A percentile compares a stretch with the other conserved stretches of the same genome.
phyloP scores from a whole-genome alignment of 1,284 basidiomycete species.

The Ceraceosorus guamensis region DNA sequence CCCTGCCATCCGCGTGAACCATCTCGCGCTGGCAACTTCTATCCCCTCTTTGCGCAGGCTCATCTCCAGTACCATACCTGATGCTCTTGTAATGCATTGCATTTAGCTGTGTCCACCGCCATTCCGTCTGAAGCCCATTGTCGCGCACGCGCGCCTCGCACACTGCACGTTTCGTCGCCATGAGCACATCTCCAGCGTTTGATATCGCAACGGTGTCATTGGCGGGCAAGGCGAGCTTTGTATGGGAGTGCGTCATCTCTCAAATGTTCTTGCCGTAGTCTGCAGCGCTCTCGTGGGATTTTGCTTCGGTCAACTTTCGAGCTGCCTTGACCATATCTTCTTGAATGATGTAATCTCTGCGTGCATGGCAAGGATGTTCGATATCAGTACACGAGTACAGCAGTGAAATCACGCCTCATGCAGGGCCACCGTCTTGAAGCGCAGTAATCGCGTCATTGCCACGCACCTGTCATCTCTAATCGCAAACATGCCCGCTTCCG shows the following conservation, averaged over 20 bases:
- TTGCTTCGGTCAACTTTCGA: slow-evolving; percentile 76
- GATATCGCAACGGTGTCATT: too few species aligned
- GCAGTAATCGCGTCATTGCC: slow-evolving; percentile 44
- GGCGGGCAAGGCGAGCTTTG: too few species aligned
- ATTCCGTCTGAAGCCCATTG: too few species aligned
- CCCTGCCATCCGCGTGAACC: background rate
- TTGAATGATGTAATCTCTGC: slow-evolving; percentile 51
- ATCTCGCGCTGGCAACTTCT: background rate
- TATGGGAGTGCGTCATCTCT: background rate
- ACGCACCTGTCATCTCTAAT: slow-evolving; percentile 74
- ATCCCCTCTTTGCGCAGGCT: background rate
- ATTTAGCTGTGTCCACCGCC: too few species aligned
- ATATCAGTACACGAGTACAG: background rate
- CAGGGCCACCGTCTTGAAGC: slow-evolving; percentile 57
- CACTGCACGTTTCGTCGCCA: too few species aligned
- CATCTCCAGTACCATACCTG: too few species aligned
- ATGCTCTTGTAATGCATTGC: too few species aligned
- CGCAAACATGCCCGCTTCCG: slow-evolving; percentile 98
- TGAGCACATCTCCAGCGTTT: too few species aligned
- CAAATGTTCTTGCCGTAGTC: slow-evolving; percentile 21
- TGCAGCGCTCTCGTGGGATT: slow-evolving; percentile 47
- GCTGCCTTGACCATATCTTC: slow-evolving; percentile 98
- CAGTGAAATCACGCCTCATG: background rate
- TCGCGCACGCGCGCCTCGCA: too few species aligned
- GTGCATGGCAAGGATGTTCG: slow-evolving; percentile 10